Percentiles rank a stretch among this genome's conserved stretches.
Evolutionary conservation across 1,284 basidiomycete species (phyloP).

Genomic region (Paramarasmius palmivorus): DNA sequence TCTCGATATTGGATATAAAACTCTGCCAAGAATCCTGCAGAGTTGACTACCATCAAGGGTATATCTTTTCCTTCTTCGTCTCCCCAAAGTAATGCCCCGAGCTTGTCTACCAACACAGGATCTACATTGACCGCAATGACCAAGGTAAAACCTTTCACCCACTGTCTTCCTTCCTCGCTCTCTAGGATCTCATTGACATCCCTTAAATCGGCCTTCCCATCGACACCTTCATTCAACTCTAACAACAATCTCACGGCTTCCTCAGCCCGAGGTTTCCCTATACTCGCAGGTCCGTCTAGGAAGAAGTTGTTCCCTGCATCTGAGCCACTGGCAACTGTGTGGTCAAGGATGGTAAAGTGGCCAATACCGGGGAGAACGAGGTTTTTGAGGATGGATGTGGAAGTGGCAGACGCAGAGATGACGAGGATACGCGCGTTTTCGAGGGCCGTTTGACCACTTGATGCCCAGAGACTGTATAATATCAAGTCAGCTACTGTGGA

Average conservation of each 20-base stretch:
- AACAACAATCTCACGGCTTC: constrained; percentile 79
- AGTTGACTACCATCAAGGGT: constrained; percentile 76
- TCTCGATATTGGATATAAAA: constrained; percentile 87
- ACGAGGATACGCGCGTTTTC: constrained; percentile 85
- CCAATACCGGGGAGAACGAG: constrained; percentile 94
- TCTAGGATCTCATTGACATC: constrained; percentile 60
- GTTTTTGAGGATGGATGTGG: constrained; percentile 90
- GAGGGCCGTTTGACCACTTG: constrained; percentile 89
- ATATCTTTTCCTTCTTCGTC: constrained; percentile 45
- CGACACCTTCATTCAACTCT: constrained; percentile 89
- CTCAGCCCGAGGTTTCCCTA: constrained; percentile 79
- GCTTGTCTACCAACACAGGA: constrained; percentile 50
- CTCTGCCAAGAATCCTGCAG: constrained; percentile 87
- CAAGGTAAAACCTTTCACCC: constrained; percentile 66
- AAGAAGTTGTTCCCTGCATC: constrained; percentile 98
- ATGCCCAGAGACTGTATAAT: constrained; percentile 83
- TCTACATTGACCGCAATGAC: constrained; percentile 85
- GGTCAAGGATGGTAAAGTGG: constrained; percentile 87
- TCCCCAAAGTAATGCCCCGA: constrained; percentile 75
- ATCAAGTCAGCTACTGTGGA: not conserved
- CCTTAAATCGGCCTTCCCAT: constrained; percentile 66
- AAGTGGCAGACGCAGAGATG: constrained; percentile 78
- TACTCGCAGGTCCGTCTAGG: constrained; percentile 71
- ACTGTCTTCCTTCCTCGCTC: constrained; percentile 49
- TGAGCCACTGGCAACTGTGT: constrained; percentile 53